These are phyloP conservation scores for Agrocybe pediades DNA, from an alignment of 768 basidiomycete species.

Conservation along the genomic window DNA sequence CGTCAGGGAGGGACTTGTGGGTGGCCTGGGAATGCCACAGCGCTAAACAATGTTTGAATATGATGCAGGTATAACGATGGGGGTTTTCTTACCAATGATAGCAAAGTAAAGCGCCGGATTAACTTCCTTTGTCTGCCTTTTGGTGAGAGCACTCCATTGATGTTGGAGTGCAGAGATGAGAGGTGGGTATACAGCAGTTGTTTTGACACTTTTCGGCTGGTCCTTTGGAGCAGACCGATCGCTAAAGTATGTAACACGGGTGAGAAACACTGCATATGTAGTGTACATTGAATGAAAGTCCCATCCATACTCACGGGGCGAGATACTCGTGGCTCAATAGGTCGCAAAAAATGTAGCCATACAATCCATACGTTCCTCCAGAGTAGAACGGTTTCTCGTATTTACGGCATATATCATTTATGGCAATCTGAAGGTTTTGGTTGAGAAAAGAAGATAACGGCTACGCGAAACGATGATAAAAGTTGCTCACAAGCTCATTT, in stretches of 20 bases:
- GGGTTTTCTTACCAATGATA: constrained; percentile 58
- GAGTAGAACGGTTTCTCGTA: constrained; percentile 82
- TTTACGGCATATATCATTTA: constrained; percentile 81
- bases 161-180: constrained; percentile 64
- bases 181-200: constrained; percentile 64
- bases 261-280: neutral
- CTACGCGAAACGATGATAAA: constrained; percentile 5
- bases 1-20: constrained; percentile 60
- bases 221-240: constrained; percentile 65
- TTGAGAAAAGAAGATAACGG: constrained; percentile 7
- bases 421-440: constrained; percentile 51
- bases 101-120: constrained; percentile 74
- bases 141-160: constrained; percentile 70
- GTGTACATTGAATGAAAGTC: constrained; percentile 2
- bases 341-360: constrained; percentile 95
- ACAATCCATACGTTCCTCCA: constrained; percentile 88
- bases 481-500: constrained; percentile 62
- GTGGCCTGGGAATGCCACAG: constrained; percentile 79
- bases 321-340: constrained; percentile 86
- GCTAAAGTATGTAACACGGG: constrained; percentile 34
- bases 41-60: constrained; percentile 42
- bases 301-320: constrained; percentile 60
- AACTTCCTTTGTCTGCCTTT: constrained; percentile 80
- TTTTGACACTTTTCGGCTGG: constrained; percentile 58
- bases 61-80: constrained; percentile 1